These are phyloP conservation scores for Setaria italica DNA, from an alignment of 202 grass and related monocot genomes.

Conservation along the genomic window DNA sequence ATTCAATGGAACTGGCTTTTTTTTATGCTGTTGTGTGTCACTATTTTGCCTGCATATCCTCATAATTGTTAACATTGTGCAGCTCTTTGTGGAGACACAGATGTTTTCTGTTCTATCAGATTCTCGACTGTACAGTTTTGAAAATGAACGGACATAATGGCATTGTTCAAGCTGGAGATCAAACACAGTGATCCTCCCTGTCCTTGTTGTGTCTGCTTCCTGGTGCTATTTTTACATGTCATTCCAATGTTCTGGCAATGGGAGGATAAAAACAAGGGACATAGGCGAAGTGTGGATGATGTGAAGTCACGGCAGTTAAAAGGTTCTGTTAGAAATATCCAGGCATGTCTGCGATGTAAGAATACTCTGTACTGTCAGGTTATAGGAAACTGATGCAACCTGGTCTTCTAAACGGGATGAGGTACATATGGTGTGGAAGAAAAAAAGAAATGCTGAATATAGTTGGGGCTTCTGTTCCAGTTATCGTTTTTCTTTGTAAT, in stretches of 20 bases:
- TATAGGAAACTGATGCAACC: conserved; percentile 29
- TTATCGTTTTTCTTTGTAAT: conserved; percentile 6
- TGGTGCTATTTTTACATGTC: conserved; percentile 26
- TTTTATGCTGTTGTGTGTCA: not conserved
- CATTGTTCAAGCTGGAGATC: conserved; percentile 21
- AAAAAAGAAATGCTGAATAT: conserved; percentile 35
- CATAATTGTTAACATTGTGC: conserved; percentile 36
- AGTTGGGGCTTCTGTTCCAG: conserved; percentile 5
- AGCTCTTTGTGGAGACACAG: conserved; percentile 91
- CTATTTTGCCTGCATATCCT: conserved; percentile 3
- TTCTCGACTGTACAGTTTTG: conserved; percentile 71
- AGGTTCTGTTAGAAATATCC: not conserved
- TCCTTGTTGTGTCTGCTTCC: conserved; percentile 7
- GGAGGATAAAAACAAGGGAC: not conserved
- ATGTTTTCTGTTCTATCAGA: conserved; percentile 87
- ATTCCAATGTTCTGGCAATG: not conserved
- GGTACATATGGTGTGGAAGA: conserved; percentile 6
- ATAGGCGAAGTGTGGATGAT: not conserved
- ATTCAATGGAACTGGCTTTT: conserved; percentile 1
- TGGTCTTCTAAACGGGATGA: conserved; percentile 43
- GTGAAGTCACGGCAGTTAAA: not conserved
- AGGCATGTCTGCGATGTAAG: conserved; percentile 3
- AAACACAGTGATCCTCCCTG: not conserved
- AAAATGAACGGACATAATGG: conserved; percentile 56
- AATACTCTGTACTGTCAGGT: not conserved